phyloP scores from a whole-genome alignment of 1,284 basidiomycete species.

The Naganishia sp. region DNA sequence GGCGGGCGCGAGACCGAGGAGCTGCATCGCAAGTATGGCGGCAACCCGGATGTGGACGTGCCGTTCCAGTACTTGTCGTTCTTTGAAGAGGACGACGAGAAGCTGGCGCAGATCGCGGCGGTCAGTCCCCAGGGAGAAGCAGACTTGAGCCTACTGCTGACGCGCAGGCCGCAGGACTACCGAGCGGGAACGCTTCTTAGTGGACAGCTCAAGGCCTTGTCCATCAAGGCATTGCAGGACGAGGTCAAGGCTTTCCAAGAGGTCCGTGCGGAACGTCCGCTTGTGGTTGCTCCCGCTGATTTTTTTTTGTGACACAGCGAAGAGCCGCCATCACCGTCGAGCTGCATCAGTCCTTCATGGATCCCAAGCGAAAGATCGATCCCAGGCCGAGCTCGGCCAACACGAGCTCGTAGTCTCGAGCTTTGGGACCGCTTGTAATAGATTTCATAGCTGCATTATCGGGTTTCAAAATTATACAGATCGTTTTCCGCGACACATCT shows the following conservation, averaged over 20 bases:
- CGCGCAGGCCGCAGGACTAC: constrained; percentile 68
- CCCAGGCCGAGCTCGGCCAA: constrained; percentile 42
- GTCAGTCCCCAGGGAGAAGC: constrained; percentile 55
- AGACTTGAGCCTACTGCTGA: constrained; percentile 3
- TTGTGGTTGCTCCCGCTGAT: not conserved
- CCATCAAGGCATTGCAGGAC: constrained; percentile 78
- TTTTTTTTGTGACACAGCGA: constrained; percentile 59
- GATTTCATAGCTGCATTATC: constrained; percentile 1
- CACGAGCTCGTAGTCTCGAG: not conserved
- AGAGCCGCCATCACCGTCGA: constrained; percentile 80
- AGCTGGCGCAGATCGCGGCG: constrained; percentile 72
- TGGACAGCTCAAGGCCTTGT: constrained; percentile 87
- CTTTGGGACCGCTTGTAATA: not conserved
- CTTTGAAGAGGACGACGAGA: constrained; percentile 92
- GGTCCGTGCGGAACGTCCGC: constrained; percentile 56
- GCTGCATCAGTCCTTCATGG: constrained; percentile 77
- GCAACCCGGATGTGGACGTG: constrained; percentile 94
- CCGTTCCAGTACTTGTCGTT: constrained; percentile 95
- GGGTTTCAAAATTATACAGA: not conserved
- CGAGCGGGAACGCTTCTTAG: constrained; percentile 83
- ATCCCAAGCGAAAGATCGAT: constrained; percentile 74
- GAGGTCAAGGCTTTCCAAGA: constrained; percentile 90
- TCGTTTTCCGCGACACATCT: not conserved
- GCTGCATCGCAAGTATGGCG: constrained; percentile 84
- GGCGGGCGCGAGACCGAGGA: constrained; percentile 89